Evolutionary conservation across 768 basidiomycete genomes (phyloP).

Genomic region (Cyathus striatus): DNA sequence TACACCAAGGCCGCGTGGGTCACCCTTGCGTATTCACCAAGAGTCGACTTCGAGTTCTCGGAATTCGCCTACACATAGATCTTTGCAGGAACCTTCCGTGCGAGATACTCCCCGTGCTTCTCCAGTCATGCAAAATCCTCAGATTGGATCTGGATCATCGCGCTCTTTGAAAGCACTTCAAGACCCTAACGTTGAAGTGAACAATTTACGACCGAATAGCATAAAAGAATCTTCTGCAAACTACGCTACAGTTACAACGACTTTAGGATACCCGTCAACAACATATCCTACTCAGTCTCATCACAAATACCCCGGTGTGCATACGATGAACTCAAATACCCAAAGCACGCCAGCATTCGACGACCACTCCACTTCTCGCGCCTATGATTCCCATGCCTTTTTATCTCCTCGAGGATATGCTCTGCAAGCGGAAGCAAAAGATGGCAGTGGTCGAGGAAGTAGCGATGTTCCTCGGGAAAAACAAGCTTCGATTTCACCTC

Average conservation of each 20-base stretch:
- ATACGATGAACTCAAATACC: no score
- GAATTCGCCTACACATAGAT: constrained; percentile 1
- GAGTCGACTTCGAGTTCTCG: background rate
- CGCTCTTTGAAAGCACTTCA: background rate
- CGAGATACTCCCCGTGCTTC: constrained; percentile 2
- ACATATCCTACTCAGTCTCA: constrained; percentile 1
- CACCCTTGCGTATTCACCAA: background rate
- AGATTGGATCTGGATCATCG: background rate
- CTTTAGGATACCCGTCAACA: constrained; percentile 1
- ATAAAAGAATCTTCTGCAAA: background rate
- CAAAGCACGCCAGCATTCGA: no score
- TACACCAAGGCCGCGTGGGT: background rate
- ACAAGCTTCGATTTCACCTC: no score
- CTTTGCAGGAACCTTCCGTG: background rate
- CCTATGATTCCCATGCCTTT: no score
- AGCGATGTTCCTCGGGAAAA: no score
- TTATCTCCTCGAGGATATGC: no score
- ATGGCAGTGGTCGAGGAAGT: no score
- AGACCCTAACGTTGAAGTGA: background rate
- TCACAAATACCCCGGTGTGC: constrained; percentile 1
- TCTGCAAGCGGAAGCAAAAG: no score
- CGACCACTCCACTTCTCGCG: no score
- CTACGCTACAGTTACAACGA: background rate
- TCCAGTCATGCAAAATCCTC: background rate
- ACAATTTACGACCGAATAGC: background rate